Percentiles rank a stretch among this genome's conserved stretches.
Evolutionary conservation across 176 grass and related monocot genomes (phyloP).

Genomic region (Guadua angustifolia): DNA sequence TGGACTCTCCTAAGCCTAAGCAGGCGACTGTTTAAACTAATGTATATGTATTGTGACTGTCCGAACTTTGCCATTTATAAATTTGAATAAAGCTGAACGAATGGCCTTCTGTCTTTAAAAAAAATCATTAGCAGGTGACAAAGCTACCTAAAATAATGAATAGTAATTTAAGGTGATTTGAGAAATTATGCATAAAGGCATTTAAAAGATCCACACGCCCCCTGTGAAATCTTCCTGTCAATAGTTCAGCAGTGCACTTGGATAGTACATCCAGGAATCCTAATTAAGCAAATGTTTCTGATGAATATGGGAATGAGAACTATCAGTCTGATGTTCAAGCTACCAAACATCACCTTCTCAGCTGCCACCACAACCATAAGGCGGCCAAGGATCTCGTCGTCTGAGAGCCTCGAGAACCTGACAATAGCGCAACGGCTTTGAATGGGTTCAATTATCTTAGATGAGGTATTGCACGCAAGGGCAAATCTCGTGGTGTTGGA

Average conservation of each 20-base stretch:
- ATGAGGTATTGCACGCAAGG: constrained; percentile 95
- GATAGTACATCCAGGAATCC: background rate
- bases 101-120: background rate
- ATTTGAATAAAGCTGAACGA: background rate
- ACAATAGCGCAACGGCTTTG: constrained; percentile 97
- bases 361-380: constrained; percentile 90
- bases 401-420: constrained; percentile 87
- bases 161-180: background rate
- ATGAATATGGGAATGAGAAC: background rate
- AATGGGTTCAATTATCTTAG: constrained; percentile 98
- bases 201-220: background rate
- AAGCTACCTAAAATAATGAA: constrained; percentile 11
- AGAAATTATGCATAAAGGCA: background rate
- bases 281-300: background rate
- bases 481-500: constrained; percentile 95
- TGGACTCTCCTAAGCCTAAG: background rate
- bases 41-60: background rate
- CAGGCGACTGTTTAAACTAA: background rate
- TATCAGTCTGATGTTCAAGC: background rate
- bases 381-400: constrained; percentile 87
- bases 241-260: background rate
- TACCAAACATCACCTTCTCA: constrained; percentile 71
- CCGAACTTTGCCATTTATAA: background rate
- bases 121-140: background rate
- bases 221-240: background rate